phyloP scores from a whole-genome alignment of 768 basidiomycete genomes.

The Cystofilobasidium capitatum region DNA sequence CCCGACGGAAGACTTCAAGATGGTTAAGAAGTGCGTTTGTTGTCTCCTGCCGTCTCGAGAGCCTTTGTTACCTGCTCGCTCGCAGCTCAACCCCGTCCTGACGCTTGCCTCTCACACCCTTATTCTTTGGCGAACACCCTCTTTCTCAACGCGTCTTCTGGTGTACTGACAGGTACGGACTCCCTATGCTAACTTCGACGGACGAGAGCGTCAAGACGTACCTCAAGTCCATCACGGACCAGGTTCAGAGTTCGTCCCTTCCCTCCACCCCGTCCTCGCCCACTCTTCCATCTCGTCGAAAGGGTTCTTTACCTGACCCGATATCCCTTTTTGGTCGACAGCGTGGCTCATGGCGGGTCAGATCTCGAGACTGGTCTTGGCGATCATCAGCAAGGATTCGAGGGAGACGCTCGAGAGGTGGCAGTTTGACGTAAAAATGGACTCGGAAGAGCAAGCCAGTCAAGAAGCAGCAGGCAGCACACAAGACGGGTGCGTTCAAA shows the following conservation, averaged over 20 bases:
- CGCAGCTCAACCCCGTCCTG: neutral
- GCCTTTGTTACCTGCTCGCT: neutral
- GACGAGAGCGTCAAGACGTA: slow-evolving; percentile 90
- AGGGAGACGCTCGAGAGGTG: slow-evolving; percentile 86
- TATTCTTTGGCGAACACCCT: too few relatives aligned
- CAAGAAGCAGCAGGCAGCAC: neutral
- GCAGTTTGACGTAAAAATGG: slow-evolving; percentile 91
- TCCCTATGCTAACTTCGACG: slow-evolving; percentile 87
- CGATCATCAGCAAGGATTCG: slow-evolving; percentile 91
- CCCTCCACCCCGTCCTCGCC: neutral
- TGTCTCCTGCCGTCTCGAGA: neutral
- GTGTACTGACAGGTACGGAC: slow-evolving; percentile 52
- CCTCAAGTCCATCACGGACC: slow-evolving; percentile 81
- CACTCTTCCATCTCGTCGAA: neutral
- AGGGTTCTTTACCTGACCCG: too few relatives aligned
- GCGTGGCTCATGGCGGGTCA: slow-evolving; percentile 90
- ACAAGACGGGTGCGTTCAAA: neutral
- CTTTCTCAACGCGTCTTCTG: neutral
- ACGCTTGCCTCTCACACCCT: neutral
- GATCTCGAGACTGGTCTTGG: slow-evolving; percentile 87
- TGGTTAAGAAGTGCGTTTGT: slow-evolving; percentile 73
- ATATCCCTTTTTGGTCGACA: slow-evolving; percentile 37
- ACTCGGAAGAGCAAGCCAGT: slow-evolving; percentile 42
- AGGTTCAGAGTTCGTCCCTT: slow-evolving; percentile 68
- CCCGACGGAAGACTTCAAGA: slow-evolving; percentile 94